Base-by-base conservation (phyloP, 352 stramenopile species). In the Saprolegnia parasitica region DNA sequence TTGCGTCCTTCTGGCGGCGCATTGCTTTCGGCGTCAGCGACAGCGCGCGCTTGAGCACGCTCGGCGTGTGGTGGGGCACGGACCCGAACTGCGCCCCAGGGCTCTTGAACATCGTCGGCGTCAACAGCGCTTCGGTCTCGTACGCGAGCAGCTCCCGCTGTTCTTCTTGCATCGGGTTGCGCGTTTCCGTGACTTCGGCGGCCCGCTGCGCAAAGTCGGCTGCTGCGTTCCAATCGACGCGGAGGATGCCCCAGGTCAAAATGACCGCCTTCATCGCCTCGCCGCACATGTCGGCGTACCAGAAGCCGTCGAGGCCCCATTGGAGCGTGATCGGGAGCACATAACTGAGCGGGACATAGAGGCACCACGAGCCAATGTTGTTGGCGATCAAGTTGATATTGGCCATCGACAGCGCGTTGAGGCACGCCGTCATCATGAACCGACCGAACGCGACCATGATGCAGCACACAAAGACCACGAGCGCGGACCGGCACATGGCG, bases 341-440 rank as follows among this genome's bases (percentile, higher is more conserved):
- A 65, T 83, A 83, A 45, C 72, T 80, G 46, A 83, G 71, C 20
- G 77, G 73, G 35, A 83, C 72, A 56, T 81, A 83, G 24, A 81
- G 72, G 65, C 71, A 74, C 75, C 77, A 83, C 35, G 75, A 79
- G 5, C 74, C 77, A 72, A 83, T 76, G 72, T 81, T 83, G 72
- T 80, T 80, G 68, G 75, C 77, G 67, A 73, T 79, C 10, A 83
- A 50, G 71, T 83, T 83, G 68, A 83, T 77, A 40, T 83, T 70
- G 26, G 77, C 76, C 50, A 83, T 71, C 39, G 77, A 77, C 26
- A 83, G 72, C 45, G 75, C 77, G 47, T 83, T 79, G 56, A 83
- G 67, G 58, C 78, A 76, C 21, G 77, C 77, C 37, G 77, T 83
- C 55, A 74, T 67, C 52, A 84, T 45, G 68, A 84, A 84, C 6